Evolutionary conservation across 2,329 filamentous ascomycete species (phyloP).

Genomic region (Paraconiothyrium brasiliense): DNA sequence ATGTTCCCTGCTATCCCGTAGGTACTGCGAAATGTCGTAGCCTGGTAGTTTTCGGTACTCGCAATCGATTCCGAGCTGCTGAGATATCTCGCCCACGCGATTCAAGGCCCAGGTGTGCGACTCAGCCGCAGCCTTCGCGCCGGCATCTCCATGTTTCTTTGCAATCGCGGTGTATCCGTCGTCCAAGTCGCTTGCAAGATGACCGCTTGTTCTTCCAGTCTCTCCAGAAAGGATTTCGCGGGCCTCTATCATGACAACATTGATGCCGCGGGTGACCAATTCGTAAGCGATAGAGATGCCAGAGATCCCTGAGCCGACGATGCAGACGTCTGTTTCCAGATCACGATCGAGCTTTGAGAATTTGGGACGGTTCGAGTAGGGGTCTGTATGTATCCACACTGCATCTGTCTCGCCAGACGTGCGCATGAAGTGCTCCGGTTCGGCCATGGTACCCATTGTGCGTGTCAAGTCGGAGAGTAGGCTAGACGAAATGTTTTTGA

Average conservation of each 20-base stretch:
- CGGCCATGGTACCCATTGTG: slow-evolving; percentile 29
- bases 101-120: slow-evolving; percentile 65
- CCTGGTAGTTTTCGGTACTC: slow-evolving; percentile 63
- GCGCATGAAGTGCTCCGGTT: slow-evolving; percentile 49
- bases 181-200: slow-evolving; percentile 64
- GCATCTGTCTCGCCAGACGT: slow-evolving; percentile 63
- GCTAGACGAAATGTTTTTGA: no score
- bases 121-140: slow-evolving; percentile 61
- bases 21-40: slow-evolving; percentile 62
- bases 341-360: slow-evolving; percentile 56
- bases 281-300: slow-evolving; percentile 64
- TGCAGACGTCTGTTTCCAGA: slow-evolving; percentile 59
- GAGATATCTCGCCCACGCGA: slow-evolving; percentile 60
- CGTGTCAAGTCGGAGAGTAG: neutral
- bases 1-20: slow-evolving; percentile 53
- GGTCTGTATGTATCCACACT: slow-evolving; percentile 63
- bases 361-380: slow-evolving; percentile 55
- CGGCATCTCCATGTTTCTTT: slow-evolving; percentile 62
- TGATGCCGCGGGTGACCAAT: slow-evolving; percentile 60
- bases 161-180: slow-evolving; percentile 62
- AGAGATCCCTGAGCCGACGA: slow-evolving; percentile 64
- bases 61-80: slow-evolving; percentile 63
- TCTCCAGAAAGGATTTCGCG: slow-evolving; percentile 65
- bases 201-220: slow-evolving; percentile 62
- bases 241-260: slow-evolving; percentile 64